Percentiles rank a stretch among this genome's conserved stretches.
phyloP scores from a whole-genome alignment of 768 basidiomycete species.

The Kwoniella heveanensis region DNA sequence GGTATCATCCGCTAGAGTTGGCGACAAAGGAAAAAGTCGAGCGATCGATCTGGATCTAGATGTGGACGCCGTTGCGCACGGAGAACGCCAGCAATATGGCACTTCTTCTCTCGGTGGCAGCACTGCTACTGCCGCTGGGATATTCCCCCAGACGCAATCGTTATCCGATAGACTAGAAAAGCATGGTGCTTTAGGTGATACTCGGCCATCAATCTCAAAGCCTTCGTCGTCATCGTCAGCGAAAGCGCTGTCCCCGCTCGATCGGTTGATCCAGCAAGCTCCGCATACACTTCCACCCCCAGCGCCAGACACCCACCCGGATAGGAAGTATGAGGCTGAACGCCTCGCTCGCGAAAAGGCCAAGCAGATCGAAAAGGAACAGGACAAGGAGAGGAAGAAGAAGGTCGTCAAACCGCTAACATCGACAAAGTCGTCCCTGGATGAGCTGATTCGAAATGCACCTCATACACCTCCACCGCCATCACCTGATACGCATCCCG shows the following conservation, averaged over 20 bases:
- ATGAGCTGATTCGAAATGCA: conserved; percentile 6
- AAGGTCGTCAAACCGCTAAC: not conserved
- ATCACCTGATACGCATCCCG: conserved; percentile 14
- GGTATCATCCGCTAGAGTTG: not conserved
- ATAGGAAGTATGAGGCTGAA: conserved; percentile 7
- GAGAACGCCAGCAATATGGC: not conserved
- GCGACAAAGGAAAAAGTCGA: conserved; percentile 8
- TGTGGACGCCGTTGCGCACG: not conserved
- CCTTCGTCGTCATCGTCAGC: not conserved
- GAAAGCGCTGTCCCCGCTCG: conserved; percentile 6
- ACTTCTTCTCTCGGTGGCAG: not conserved
- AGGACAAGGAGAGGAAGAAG: not conserved
- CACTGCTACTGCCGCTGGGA: too few species aligned
- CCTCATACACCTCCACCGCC: conserved; percentile 12
- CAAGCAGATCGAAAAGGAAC: not conserved
- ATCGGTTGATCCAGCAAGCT: conserved; percentile 9
- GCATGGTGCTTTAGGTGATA: conserved; percentile 2
- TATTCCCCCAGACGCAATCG: conserved; percentile 3
- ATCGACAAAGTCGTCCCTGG: not conserved
- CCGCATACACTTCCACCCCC: conserved; percentile 14
- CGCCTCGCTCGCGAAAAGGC: not conserved
- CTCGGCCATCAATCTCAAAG: too few species aligned
- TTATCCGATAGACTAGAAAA: conserved; percentile 7
- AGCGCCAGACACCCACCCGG: conserved; percentile 15
- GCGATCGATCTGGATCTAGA: conserved; percentile 1